Conservation (phyloP, 768 basidiomycete genomes). For the Trichaptum fuscoviolaceum region DNA sequence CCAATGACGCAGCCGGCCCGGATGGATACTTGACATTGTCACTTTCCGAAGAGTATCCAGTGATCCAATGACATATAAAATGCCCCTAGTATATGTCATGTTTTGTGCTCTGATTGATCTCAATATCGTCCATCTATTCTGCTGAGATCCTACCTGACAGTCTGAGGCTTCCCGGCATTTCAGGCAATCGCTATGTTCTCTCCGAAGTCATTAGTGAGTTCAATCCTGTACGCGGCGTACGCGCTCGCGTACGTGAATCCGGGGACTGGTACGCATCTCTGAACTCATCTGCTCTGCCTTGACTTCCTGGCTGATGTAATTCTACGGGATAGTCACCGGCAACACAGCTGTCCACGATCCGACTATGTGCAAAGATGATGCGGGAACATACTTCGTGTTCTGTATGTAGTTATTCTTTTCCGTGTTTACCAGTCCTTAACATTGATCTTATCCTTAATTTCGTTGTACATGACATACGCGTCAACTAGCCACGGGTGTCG, state of each 20-base stretch:
- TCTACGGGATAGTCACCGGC: slow-evolving; percentile 20
- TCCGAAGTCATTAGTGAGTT: neutral
- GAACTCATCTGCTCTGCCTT: neutral
- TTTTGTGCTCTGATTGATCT: too few species aligned
- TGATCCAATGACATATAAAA: too few species aligned
- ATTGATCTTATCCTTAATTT: too few species aligned
- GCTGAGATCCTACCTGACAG: too few species aligned
- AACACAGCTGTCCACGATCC: slow-evolving; percentile 41
- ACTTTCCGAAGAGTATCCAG: too few species aligned
- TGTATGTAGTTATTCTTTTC: slow-evolving; percentile 26
- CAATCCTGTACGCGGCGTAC: neutral
- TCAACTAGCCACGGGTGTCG: slow-evolving; percentile 35
- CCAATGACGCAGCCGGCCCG: too few species aligned
- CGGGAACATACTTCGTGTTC: slow-evolving; percentile 44
- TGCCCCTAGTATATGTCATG: too few species aligned
- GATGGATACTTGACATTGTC: too few species aligned
- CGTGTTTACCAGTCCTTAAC: too few species aligned
- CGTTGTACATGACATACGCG: neutral
- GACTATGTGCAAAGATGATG: slow-evolving; percentile 43
- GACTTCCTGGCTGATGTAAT: neutral
- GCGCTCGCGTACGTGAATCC: neutral
- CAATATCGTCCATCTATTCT: too few species aligned
- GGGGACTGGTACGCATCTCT: neutral
- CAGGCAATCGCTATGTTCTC: neutral
- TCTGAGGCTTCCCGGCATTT: too few species aligned